Conservation (phyloP, 495 filamentous ascomycete genomes). For the Apiosordaria backusii region DNA sequence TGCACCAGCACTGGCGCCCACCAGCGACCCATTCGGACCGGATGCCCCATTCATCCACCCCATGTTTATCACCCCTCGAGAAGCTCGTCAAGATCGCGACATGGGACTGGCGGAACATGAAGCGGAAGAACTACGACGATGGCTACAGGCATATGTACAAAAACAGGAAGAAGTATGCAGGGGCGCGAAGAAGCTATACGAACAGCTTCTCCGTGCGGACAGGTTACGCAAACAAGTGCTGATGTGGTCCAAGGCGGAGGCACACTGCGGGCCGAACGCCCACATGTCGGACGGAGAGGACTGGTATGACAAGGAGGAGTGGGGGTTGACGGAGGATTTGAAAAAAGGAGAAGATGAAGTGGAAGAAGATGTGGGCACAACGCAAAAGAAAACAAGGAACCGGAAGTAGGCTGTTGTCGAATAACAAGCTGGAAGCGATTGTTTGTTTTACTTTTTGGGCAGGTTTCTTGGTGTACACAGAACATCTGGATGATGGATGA, state of each 20-base stretch:
- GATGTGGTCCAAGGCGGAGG: slow-evolving; percentile 84
- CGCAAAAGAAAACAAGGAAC: slow-evolving; percentile 71
- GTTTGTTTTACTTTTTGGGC: background rate
- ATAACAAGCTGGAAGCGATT: too few relatives aligned
- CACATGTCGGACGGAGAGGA: slow-evolving; percentile 89
- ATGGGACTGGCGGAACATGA: slow-evolving; percentile 75
- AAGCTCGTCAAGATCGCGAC: slow-evolving; percentile 69
- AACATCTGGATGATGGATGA: background rate
- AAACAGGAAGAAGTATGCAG: slow-evolving; percentile 94
- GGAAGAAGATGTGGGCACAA: slow-evolving; percentile 69
- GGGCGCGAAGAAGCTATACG: slow-evolving; percentile 69
- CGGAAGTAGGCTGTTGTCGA: slow-evolving; percentile 42
- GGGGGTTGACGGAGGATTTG: slow-evolving; percentile 77
- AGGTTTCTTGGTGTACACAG: background rate
- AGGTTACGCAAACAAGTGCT: slow-evolving; percentile 74
- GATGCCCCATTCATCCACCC: slow-evolving; percentile 67
- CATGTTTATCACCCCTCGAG: slow-evolving; percentile 72
- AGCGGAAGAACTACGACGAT: slow-evolving; percentile 81
- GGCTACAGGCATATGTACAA: slow-evolving; percentile 83
- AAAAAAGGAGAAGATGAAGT: slow-evolving; percentile 92
- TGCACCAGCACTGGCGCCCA: background rate
- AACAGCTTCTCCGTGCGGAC: slow-evolving; percentile 71
- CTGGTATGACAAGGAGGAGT: slow-evolving; percentile 91
- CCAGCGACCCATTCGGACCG: slow-evolving; percentile 28
- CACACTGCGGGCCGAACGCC: slow-evolving; percentile 66